Evolutionary conservation across 345 rosid species (phyloP), one percentile per base, ranked within the genome.

Genomic region (Tarenaya hassleriana): DNA sequence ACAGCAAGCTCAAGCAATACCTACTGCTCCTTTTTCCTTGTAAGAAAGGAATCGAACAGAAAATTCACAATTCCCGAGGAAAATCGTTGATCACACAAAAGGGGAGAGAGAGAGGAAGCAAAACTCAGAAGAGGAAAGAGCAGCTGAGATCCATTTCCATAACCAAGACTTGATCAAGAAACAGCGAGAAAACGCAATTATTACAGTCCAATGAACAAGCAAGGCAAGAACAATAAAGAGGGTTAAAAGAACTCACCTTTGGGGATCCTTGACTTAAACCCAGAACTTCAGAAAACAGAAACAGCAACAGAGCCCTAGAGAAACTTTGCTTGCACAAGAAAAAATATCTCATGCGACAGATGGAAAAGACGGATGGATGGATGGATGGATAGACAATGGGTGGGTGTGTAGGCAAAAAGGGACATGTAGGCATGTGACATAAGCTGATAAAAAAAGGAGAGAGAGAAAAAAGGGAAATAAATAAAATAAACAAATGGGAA

Each of bases 361-460:
- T 10, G 7, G 47, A 54, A 5, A 55, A 31, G 29, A 24, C n/a
- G n/a, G 5, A 24, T 2, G 5, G 21, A 20, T 14, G 55, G 55
- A 47, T 14, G 43, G 48, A 60, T 41, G 71, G 84, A 82, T 69
- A 73, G 76, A 65, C 40, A 72, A 64, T 68, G 80, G 70, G 68
- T 75, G 72, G 83, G 72, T 71, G 79, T 58, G 66, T 61, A 67
- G 32, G 59, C 41, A 56, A 40, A 64, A 52, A 10, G 69, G 55
- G 72, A 54, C 47, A 61, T 67, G 55, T 9, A 35, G 62, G 56
- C 56, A 53, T 35, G 56, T 69, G 86, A 77, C 84, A 64, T 61
- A 65, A 73, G 77, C 67, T 63, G 71, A 68, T 66, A 72, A 75
- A 81, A 74, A 75, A 74, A 61, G 82, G 38, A 55, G 70, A 60